Evolutionary conservation across 2,329 filamentous ascomycete genomes (phyloP), one percentile per base, ranked within the genome.

Genomic region (Pseudocercospora eumusae): DNA sequence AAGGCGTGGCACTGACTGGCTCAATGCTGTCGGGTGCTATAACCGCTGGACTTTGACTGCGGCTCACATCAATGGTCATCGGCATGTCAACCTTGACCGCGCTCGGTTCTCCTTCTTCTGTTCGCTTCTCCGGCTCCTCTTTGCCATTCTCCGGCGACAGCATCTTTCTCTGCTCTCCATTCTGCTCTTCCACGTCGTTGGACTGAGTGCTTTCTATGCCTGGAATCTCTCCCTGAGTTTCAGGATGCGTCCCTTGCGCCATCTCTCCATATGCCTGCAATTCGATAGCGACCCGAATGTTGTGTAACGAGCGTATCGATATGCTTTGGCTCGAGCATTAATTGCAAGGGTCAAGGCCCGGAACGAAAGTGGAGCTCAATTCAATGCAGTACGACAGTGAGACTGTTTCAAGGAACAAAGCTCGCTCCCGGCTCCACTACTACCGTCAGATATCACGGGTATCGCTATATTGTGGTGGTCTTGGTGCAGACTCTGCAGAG

Each of bases 1-100:
- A 58, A 21, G 56, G 28, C 18, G 59, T 33, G n/a, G 62, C 44
- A 59, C 59, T 64, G 33, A 45, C 45, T 11, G 54, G 31, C 45
- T 57, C 57, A 33, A 44, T 64, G 57, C 54, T 54, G 42, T 59
- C 52, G 8, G 42, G 45, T 4, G 31, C 36, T 21, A 31, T 40
- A 25, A 58, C 54, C 42, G 59, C 57, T 49, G 21, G 49, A 40
- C 33, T 40, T 54, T 28, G 52, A 54, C 52, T 54, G 52, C 52
- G 52, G 52, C 52, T 54, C 10, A 40, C 52, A 40, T 54, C 52
- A 54, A 42, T 59, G 56, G 56, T 18, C 45, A 36, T 52, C 56
- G 45, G 56, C 45, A 57, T 49, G n/a, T 45, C 56, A n/a, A 42
- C 21, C 28, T 36, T 18, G 52, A 36, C 52, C 7, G 40, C 52